Evolutionary conservation across 768 basidiomycete species (phyloP), one percentile per base, ranked within the genome.

Genomic region (Russula brevipes): DNA sequence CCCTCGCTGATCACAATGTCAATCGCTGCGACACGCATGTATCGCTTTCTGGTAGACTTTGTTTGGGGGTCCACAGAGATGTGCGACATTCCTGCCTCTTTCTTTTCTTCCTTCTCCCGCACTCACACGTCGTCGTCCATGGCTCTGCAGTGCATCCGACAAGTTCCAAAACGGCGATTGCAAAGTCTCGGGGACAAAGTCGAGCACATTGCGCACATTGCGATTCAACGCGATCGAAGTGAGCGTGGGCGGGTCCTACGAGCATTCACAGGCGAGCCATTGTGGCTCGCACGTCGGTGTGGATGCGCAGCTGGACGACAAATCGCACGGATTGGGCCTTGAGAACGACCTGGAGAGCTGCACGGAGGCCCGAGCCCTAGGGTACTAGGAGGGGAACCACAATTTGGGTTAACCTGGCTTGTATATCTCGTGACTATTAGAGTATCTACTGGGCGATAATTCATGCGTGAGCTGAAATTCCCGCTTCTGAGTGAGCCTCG

Each of bases 191-290:
- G 49, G 24, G 24, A 24, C 24, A 24, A 24, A 24, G 24, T 24
- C 24, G 24, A 24, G 24, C 24, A 24, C 24, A 24, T 24, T 24
- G 24, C 24, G 24, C 24, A 24, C 24, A 24, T 24, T 24, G 24
- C 24, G 24, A 24, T 24, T 24, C 24, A 39, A 38, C 57, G 51
- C 44, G 17, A 38, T 63, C 41, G 51, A 54, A 5, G 57, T 63
- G 51, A 10, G 35, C 44, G 57, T 55, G 7, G 42, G 54, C 57
- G 56, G 16, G 19, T 12, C 51, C 10, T 58, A 39, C 51, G 62
- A 54, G 17, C 38, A 7, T 0, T 14, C 33, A 11, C 52, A 24
- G 17, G 10, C 24, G 8, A 41, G 24, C 33, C 52, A 52, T 4
- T 2, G 16, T 38, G 24, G 9, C 33, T 5, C 51, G 46, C 50